phyloP scores from a whole-genome alignment of 2,329 filamentous ascomycete species.

The Epichloe scottii region DNA sequence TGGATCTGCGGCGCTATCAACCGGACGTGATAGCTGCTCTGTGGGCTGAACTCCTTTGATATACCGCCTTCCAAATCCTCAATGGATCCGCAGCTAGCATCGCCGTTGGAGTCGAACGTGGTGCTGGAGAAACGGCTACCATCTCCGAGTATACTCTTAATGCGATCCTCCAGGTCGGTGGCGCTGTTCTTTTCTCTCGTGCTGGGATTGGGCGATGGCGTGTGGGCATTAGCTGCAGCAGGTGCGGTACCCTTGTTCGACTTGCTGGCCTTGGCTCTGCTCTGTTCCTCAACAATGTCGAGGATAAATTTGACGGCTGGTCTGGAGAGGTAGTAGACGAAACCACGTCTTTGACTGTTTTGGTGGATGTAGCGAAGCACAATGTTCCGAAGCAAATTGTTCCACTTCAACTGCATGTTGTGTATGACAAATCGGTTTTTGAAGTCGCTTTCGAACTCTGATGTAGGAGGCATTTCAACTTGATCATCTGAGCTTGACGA shows the following conservation, averaged over 20 bases:
- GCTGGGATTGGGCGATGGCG: constrained; percentile 25
- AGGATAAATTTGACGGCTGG: constrained; percentile 95
- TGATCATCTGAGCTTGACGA: constrained; percentile 20
- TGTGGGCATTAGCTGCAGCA: constrained; percentile 16
- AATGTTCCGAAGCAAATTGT: constrained; percentile 89
- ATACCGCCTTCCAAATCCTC: constrained; percentile 63
- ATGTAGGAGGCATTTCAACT: constrained; percentile 54
- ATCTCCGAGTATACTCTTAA: constrained; percentile 74
- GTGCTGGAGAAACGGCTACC: constrained; percentile 61
- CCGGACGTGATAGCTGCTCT: constrained; percentile 89
- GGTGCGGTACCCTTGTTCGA: constrained; percentile 12
- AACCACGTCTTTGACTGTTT: constrained; percentile 87
- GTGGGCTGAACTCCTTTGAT: constrained; percentile 73
- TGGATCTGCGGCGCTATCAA: constrained; percentile 97
- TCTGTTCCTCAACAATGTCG: constrained; percentile 92
- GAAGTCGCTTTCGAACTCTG: constrained; percentile 87
- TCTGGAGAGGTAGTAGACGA: constrained; percentile 94
- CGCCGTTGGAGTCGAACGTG: constrained; percentile 19
- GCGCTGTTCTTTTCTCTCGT: constrained; percentile 44
- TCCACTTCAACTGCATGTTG: constrained; percentile 97
- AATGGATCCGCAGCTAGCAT: constrained; percentile 30
- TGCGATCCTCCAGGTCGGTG: constrained; percentile 65
- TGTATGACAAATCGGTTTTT: constrained; percentile 97
- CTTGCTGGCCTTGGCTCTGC: constrained; percentile 47
- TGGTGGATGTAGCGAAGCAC: constrained; percentile 96